Conservation (phyloP, 2,329 filamentous ascomycete species). For the Verruconis gallopava region DNA sequence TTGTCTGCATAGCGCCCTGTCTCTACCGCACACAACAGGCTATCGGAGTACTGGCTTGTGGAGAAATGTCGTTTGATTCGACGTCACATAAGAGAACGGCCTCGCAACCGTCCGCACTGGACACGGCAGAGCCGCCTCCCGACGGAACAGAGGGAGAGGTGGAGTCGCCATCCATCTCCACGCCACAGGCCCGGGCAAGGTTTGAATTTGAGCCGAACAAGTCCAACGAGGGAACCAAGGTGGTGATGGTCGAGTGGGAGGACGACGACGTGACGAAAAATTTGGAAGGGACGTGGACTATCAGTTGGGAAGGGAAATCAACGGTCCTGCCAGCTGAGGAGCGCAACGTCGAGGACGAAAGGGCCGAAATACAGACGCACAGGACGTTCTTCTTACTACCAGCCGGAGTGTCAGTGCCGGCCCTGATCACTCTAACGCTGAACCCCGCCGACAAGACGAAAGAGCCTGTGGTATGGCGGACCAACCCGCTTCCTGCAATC, state of each 20-base stretch:
- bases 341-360: constrained; percentile 13
- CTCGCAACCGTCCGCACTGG: neutral
- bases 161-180: constrained; percentile 35
- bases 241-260: constrained; percentile 89
- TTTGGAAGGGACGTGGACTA: constrained; percentile 51
- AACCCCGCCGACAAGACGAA: constrained; percentile 27
- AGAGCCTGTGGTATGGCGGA: constrained; percentile 38
- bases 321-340: constrained; percentile 56
- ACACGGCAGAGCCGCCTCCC: neutral
- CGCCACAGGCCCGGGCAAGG: constrained; percentile 51
- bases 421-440: constrained; percentile 53
- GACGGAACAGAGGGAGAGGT: constrained; percentile 23
- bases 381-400: constrained; percentile 73
- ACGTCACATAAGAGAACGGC: neutral
- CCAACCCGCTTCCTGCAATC: constrained; percentile 76
- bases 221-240: constrained; percentile 69
- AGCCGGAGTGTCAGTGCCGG: constrained; percentile 56
- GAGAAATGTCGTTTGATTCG: neutral
- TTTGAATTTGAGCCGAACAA: constrained; percentile 75
- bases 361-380: constrained; percentile 38
- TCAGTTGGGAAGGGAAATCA: constrained; percentile 73
- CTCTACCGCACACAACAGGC: too few relatives aligned
- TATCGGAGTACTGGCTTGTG: too few relatives aligned
- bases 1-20: too few relatives aligned
- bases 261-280: constrained; percentile 40